Evolutionary conservation across 1,284 basidiomycete genomes (phyloP).

Genomic region (Cutaneotrichosporon cavernicola): DNA sequence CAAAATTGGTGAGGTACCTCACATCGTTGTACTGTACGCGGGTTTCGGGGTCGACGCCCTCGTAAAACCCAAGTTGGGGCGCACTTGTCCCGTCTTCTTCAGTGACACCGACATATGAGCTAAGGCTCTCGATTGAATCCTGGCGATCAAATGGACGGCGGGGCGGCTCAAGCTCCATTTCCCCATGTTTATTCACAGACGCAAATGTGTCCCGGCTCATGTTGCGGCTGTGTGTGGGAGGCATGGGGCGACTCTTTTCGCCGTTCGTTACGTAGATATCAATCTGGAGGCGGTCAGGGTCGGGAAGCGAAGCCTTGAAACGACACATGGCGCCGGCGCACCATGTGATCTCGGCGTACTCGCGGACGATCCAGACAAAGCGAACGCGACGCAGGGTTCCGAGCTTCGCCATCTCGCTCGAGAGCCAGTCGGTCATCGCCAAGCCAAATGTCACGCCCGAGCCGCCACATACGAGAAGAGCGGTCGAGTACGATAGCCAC

Average conservation of each 20-base stretch:
- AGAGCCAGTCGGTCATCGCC: conserved; percentile 69
- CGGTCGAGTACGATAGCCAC: conserved; percentile 67
- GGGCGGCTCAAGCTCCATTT: conserved; percentile 8
- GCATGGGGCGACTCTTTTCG: conserved; percentile 1
- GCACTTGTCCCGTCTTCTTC: neutral
- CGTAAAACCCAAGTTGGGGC: conserved; percentile 11
- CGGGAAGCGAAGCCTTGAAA: conserved; percentile 64
- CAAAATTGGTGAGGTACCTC: conserved; percentile 74
- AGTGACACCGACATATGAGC: conserved; percentile 9
- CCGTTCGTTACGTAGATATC: conserved; percentile 76
- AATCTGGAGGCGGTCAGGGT: conserved; percentile 63
- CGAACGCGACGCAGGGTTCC: conserved; percentile 62
- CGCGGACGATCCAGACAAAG: conserved; percentile 80
- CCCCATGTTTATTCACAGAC: neutral
- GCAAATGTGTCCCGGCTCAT: neutral
- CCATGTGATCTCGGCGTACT: conserved; percentile 81
- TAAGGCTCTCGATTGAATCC: conserved; percentile 13
- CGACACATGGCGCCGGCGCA: conserved; percentile 67
- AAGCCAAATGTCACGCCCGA: conserved; percentile 77
- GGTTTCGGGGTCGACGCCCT: conserved; percentile 19
- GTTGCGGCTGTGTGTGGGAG: neutral
- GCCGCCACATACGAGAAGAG: conserved; percentile 72
- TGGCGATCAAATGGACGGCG: neutral
- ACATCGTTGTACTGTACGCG: conserved; percentile 9
- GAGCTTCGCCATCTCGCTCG: conserved; percentile 57